These are phyloP conservation scores for Monosporascus cannonballus DNA, from an alignment of 2,329 filamentous ascomycete species.

Conservation along the genomic window DNA sequence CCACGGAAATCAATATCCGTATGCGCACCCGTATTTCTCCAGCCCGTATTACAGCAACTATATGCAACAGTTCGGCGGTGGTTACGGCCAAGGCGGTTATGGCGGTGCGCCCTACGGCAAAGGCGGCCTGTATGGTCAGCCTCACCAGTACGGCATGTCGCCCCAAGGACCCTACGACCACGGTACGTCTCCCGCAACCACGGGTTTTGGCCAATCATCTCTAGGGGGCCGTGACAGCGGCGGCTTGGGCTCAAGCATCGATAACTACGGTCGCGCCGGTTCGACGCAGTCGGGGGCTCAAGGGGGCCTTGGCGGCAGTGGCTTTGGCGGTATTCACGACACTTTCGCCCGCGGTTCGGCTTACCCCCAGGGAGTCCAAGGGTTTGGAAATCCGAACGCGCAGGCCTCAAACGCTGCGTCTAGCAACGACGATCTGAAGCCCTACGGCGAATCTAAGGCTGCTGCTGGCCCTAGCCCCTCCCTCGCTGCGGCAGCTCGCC, in stretches of 20 bases:
- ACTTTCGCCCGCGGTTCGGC: slow-evolving; percentile 47
- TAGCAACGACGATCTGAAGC: slow-evolving; percentile 50
- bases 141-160: slow-evolving; percentile 47
- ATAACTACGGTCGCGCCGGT: slow-evolving; percentile 47
- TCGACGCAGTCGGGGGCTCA: slow-evolving; percentile 45
- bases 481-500: slow-evolving; percentile 47
- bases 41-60: slow-evolving; percentile 60
- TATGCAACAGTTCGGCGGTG: slow-evolving; percentile 42
- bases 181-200: slow-evolving; percentile 42
- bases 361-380: slow-evolving; percentile 50
- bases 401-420: slow-evolving; percentile 39
- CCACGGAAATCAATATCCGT: slow-evolving; percentile 20
- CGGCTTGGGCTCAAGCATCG: slow-evolving; percentile 42
- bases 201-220: slow-evolving; percentile 47
- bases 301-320: slow-evolving; percentile 42
- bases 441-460: slow-evolving; percentile 50
- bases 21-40: slow-evolving; percentile 43
- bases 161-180: slow-evolving; percentile 54
- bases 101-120: slow-evolving; percentile 47
- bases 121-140: slow-evolving; percentile 48
- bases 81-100: slow-evolving; percentile 47
- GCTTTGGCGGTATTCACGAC: slow-evolving; percentile 50
- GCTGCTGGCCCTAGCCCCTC: slow-evolving; percentile 51
- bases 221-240: slow-evolving; percentile 46
- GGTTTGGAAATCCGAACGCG: slow-evolving; percentile 43